A percentile compares a stretch with the other conserved stretches of the same genome.
phyloP scores from a whole-genome alignment of 345 rosid genomes.

The Dimocarpus longan region DNA sequence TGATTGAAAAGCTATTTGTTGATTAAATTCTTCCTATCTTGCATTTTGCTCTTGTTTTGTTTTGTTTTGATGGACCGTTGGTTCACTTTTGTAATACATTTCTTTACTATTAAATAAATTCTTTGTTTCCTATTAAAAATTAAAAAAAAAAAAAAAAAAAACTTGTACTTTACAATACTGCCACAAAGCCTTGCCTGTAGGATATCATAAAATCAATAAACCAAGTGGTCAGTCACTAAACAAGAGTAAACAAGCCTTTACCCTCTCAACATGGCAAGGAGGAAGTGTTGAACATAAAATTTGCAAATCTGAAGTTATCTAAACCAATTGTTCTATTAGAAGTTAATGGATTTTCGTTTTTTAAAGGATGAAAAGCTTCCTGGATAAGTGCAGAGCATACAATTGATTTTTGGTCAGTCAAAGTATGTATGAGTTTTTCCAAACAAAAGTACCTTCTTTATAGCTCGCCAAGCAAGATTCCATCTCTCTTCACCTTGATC shows the following conservation, averaged over 20 bases:
- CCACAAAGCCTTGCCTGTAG: not conserved
- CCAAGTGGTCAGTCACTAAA: not conserved
- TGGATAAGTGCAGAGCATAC: not conserved
- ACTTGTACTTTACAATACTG: not conserved
- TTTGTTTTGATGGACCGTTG: too few species aligned
- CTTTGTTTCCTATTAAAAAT: too few species aligned
- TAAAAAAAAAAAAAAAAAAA: too few species aligned
- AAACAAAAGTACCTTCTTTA: conserved; percentile 36
- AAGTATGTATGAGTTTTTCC: not conserved
- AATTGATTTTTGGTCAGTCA: conserved; percentile 1
- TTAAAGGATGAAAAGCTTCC: not conserved
- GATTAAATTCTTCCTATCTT: too few species aligned
- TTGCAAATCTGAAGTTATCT: not conserved
- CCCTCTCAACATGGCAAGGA: not conserved
- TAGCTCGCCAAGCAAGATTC: conserved; percentile 47
- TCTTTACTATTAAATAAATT: too few species aligned
- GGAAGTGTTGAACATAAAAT: not conserved
- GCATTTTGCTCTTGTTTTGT: too few species aligned
- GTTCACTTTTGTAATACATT: too few species aligned
- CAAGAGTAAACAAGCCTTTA: not conserved
- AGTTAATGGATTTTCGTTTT: not conserved
- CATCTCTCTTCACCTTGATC: conserved; percentile 38
- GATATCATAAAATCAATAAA: not conserved
- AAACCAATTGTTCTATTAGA: not conserved
- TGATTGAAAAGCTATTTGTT: too few species aligned